These are phyloP conservation scores for Stemphylium lycopersici DNA, from an alignment of 2,329 filamentous ascomycete genomes.

Conservation along the genomic window DNA sequence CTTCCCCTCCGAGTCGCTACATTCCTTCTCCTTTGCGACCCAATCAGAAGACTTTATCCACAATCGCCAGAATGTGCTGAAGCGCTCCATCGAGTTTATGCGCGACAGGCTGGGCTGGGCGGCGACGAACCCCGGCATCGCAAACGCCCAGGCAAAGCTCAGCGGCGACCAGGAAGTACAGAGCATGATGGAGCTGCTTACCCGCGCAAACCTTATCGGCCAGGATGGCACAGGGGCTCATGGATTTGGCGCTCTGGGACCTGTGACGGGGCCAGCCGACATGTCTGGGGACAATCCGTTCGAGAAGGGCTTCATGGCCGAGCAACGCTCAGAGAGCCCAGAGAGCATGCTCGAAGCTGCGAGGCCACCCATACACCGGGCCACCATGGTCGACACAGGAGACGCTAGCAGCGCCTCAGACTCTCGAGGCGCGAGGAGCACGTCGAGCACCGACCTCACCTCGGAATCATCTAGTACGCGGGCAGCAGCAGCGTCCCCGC, in stretches of 20 bases:
- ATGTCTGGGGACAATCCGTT: constrained; percentile 80
- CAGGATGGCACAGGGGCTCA: constrained; percentile 65
- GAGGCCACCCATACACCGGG: constrained; percentile 26
- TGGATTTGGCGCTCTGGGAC: constrained; percentile 61
- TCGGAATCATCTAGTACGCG: constrained; percentile 32
- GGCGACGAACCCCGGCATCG: constrained; percentile 74
- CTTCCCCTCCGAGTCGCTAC: constrained; percentile 93
- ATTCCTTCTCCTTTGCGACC: constrained; percentile 97
- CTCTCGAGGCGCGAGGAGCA: constrained; percentile 21
- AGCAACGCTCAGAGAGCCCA: constrained; percentile 52
- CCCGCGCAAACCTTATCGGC: constrained; percentile 78
- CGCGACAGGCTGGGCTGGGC: constrained; percentile 87
- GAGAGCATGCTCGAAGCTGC: constrained; percentile 43
- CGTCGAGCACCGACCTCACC: constrained; percentile 27
- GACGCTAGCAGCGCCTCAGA: constrained; percentile 17
- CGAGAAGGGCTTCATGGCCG: constrained; percentile 75
- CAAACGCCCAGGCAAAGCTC: constrained; percentile 80
- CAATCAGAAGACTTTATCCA: constrained; percentile 92
- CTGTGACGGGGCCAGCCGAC: constrained; percentile 80
- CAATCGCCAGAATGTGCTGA: constrained; percentile 89
- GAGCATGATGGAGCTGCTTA: constrained; percentile 86
- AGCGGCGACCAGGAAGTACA: constrained; percentile 86
- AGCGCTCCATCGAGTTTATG: constrained; percentile 96
- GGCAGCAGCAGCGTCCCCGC: constrained; percentile 23
- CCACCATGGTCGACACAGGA: constrained; percentile 11